Evolutionary conservation across 1,139 yeast species (phyloP), one percentile per base, ranked within the genome.

Genomic region (Taphrina wiesneri): DNA sequence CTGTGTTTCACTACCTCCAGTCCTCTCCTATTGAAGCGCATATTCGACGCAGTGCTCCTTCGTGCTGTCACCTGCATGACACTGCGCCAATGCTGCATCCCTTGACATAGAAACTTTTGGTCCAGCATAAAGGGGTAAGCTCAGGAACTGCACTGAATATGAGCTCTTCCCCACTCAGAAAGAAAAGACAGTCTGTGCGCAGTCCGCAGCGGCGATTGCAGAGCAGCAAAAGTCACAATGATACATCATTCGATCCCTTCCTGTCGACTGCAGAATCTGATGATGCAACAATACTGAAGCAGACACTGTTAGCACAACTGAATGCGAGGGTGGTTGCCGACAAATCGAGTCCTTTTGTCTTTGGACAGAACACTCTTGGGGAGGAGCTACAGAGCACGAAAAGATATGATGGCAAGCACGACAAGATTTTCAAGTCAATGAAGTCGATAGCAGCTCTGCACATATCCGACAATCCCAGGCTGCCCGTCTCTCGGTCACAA

Each of bases 251-350:
- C 45, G 56, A 52, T 23, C 56, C 56, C 26, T 52, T 52, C 30
- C 21, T 49, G 21, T 26, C 53, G 2, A 4, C 45, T 1, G 28
- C 45, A 2, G 45, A 9, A 25, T 7, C 41, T 5, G 43, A 34
- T 7, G 28, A 26, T 19, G 53, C 62, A n/a, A 47, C 30, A 5
- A 59, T 59, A 26, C 47, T 59, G 45, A 59, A 59, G 56, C 56
- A 59, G 43, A 26, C 63, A 9, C 47, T 59, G 11, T 19, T 59
- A 26, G 56, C 52, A 26, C 63, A 59, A 36, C 47, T 59, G 36
- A 59, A 59, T 47, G 63, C 63, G 19, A 36, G 63, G 25, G 53
- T 59, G 6, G 34, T 34, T 17, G 45, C 45, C 15, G 56, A 52
- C 30, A 21, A 19, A 11, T 52, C 41, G 23, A 32, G 9, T 52